Conservation (phyloP, 208 protist genomes). For the Leishmania gerbilli region DNA sequence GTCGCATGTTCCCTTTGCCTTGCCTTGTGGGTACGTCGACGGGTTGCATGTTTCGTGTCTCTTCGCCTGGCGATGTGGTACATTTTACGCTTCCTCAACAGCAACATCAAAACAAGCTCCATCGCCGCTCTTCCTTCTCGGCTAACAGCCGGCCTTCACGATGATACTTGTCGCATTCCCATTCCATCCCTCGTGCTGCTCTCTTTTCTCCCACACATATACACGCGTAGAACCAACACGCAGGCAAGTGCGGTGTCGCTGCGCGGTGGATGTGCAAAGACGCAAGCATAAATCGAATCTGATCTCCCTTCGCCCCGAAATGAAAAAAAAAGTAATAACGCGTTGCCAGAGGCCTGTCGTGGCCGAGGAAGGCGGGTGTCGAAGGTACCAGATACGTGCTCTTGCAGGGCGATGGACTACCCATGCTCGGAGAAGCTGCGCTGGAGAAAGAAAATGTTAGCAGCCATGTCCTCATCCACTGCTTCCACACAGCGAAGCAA, state of each 20-base stretch:
- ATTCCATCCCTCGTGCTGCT: neutral
- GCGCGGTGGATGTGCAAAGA: neutral
- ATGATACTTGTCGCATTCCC: neutral
- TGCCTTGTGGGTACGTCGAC: neutral
- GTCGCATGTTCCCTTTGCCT: neutral
- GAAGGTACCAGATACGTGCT: neutral
- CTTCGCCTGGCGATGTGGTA: neutral
- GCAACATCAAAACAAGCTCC: neutral
- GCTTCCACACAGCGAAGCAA: neutral
- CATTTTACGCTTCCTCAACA: constrained; percentile 6
- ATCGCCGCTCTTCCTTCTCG: neutral
- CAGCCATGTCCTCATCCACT: neutral
- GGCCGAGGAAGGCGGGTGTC: neutral
- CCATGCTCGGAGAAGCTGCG: neutral
- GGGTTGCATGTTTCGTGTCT: neutral
- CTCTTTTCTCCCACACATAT: neutral
- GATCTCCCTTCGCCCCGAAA: too few relatives aligned
- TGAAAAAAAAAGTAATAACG: neutral
- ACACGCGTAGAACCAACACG: neutral
- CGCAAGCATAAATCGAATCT: neutral
- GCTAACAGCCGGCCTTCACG: neutral
- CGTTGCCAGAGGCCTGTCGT: neutral
- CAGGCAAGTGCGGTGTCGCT: neutral
- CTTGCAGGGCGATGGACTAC: neutral
- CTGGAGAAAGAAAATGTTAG: neutral